Evolutionary conservation across 768 basidiomycete species (phyloP).

Genomic region (Suillus lakei): DNA sequence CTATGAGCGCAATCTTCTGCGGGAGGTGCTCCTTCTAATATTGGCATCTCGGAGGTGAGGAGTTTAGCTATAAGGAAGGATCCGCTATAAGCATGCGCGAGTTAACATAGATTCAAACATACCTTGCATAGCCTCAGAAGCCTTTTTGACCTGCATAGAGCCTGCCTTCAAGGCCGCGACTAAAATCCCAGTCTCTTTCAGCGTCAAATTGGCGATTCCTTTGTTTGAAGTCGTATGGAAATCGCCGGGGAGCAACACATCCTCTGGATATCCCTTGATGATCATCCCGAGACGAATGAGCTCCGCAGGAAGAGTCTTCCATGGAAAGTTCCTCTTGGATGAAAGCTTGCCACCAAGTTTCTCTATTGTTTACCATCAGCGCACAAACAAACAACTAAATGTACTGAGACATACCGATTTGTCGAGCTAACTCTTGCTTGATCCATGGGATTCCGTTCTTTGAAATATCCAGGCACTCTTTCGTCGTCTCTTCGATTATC

Average conservation of each 20-base stretch:
- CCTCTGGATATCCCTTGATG: neutral
- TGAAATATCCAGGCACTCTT: slow-evolving; percentile 1
- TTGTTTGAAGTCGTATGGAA: neutral
- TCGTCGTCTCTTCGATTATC: neutral
- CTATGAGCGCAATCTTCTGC: neutral
- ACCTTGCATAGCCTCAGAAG: neutral
- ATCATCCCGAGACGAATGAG: neutral
- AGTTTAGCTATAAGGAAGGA: neutral
- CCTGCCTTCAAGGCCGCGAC: neutral
- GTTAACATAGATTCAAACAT: neutral
- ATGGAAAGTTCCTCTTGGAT: slow-evolving; percentile 7
- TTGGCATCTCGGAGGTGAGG: neutral
- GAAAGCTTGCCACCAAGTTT: neutral
- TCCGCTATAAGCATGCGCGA: neutral
- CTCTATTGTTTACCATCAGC: neutral
- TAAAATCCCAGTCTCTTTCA: neutral
- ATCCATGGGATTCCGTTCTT: neutral
- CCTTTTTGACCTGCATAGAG: neutral
- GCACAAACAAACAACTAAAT: neutral
- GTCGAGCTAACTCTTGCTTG: neutral
- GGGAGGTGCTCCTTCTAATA: neutral
- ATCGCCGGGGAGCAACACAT: slow-evolving; percentile 6
- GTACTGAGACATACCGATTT: neutral
- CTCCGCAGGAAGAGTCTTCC: slow-evolving; percentile 1
- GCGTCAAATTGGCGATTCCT: neutral